Base-by-base conservation (phyloP, 345 rosid species). In the Mallotus nudiflorus region DNA sequence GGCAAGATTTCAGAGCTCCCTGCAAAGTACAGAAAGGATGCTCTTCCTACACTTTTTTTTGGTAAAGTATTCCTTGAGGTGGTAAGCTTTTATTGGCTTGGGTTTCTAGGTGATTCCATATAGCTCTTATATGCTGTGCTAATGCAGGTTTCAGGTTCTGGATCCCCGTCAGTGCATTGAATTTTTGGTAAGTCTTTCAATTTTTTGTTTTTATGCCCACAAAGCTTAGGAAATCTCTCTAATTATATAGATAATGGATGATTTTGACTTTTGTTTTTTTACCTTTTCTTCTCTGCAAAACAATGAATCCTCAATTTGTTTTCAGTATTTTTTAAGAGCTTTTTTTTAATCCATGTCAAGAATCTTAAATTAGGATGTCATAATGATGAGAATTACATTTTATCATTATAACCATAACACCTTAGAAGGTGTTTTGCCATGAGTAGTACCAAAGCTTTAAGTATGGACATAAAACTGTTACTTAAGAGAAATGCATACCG, bases 131-230 rank as follows among this genome's bases (percentile, higher is more conserved):
- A 39, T 75, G 45, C 71, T 42, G 48, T 73, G 49, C 35, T 53
- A 35, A 13, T 85, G 83, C 91, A 94, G 98, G 98, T 55, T 87
- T 94, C 65, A 88, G 96, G 73, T 94, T 94, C 73, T 94, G 98
- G 98, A 76, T 94, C 65, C 98, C 98, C 57, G 97, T 91, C 84
- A 94, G 97, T 72, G 49, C 70, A 65, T 78, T 91, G 75, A 94
- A 91, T 80, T 91, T 94, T 72, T 86, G 96, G 96, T 94, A 87
- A 33, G 58, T 5, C 53, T 73, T 46, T 71, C 65, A 51, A n/a
- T 9, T 51, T 53, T 49, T 42, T 15, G 11, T 50, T 14, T 11
- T 50, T 19, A 45, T 56, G 9, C 14, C 12, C 25, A 52, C 14
- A 51, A 61, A 53, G 16, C 58, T 42, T 53, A 6, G 53, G 15